Evolutionary conservation across 148 eudicot species (phyloP).

Genomic region (Chenopodium quinoa): DNA sequence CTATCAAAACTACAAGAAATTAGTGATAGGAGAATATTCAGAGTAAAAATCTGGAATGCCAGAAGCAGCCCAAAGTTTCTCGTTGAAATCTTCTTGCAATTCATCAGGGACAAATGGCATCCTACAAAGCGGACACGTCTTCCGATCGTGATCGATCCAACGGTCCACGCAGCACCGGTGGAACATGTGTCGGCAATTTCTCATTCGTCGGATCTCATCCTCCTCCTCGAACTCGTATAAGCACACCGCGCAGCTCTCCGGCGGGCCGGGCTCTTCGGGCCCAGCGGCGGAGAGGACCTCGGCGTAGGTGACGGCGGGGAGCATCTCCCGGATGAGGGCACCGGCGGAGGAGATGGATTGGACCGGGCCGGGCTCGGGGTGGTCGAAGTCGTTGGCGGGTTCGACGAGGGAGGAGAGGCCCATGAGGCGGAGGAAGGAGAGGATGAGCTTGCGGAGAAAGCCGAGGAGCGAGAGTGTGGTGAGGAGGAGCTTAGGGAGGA

Average conservation of each 20-base stretch:
- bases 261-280: conserved; percentile 24
- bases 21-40: conserved; percentile 50
- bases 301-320: conserved; percentile 53
- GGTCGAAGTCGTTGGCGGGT: conserved; percentile 23
- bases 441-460: conserved; percentile 35
- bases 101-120: conserved; percentile 46
- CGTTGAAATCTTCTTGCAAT: conserved; percentile 60
- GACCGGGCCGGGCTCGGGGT: conserved; percentile 20
- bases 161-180: conserved; percentile 66
- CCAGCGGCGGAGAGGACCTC: conserved; percentile 24
- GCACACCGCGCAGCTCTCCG: conserved; percentile 64
- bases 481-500: conserved; percentile 42
- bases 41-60: conserved; percentile 61
- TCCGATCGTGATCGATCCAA: conserved; percentile 64
- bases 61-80: conserved; percentile 67
- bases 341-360: conserved; percentile 39
- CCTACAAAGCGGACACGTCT: conserved; percentile 59
- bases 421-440: conserved; percentile 28
- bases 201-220: conserved; percentile 54
- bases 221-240: conserved; percentile 42
- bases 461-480: conserved; percentile 33
- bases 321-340: conserved; percentile 56
- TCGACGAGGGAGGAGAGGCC: conserved; percentile 37
- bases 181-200: conserved; percentile 49
- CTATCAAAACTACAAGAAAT: conserved; percentile 8